phyloP scores from a whole-genome alignment of 306 rosid genomes.

The Prunus mongolica region DNA sequence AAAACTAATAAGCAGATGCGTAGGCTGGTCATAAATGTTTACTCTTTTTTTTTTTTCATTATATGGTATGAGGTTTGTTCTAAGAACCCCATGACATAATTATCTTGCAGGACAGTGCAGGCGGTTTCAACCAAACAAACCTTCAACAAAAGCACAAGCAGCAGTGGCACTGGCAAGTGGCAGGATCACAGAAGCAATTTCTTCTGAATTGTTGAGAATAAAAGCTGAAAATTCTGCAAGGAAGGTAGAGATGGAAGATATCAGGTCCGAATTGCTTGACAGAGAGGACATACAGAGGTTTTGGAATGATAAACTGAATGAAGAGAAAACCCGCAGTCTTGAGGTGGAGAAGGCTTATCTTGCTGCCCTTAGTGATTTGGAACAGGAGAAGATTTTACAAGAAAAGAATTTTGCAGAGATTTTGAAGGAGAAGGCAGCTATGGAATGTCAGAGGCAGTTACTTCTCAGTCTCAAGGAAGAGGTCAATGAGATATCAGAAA shows the following conservation, averaged over 20 bases:
- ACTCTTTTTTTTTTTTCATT: background rate
- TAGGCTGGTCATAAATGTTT: background rate
- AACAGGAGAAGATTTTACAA: constrained; percentile 53
- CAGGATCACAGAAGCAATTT: constrained; percentile 59
- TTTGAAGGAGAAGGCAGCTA: constrained; percentile 69
- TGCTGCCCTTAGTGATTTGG: constrained; percentile 51
- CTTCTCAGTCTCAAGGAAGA: constrained; percentile 67
- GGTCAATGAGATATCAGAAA: constrained; percentile 67
- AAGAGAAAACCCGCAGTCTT: constrained; percentile 55
- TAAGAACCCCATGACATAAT: constrained; percentile 3
- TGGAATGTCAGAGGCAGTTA: constrained; percentile 83
- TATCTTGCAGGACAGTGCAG: constrained; percentile 73
- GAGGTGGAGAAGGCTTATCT: constrained; percentile 59
- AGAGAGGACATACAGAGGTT: constrained; percentile 68
- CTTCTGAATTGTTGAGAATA: constrained; percentile 58
- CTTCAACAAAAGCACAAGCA: constrained; percentile 84
- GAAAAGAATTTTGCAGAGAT: constrained; percentile 45
- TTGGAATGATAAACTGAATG: constrained; percentile 68
- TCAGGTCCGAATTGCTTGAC: constrained; percentile 64
- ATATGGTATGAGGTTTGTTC: background rate
- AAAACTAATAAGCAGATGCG: background rate
- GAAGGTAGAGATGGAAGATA: constrained; percentile 60
- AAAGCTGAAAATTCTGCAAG: constrained; percentile 58
- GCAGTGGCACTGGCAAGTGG: constrained; percentile 79
- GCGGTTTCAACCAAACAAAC: constrained; percentile 87